Conservation (phyloP, 2,329 filamentous ascomycete species). For the Aciculosporium take region DNA sequence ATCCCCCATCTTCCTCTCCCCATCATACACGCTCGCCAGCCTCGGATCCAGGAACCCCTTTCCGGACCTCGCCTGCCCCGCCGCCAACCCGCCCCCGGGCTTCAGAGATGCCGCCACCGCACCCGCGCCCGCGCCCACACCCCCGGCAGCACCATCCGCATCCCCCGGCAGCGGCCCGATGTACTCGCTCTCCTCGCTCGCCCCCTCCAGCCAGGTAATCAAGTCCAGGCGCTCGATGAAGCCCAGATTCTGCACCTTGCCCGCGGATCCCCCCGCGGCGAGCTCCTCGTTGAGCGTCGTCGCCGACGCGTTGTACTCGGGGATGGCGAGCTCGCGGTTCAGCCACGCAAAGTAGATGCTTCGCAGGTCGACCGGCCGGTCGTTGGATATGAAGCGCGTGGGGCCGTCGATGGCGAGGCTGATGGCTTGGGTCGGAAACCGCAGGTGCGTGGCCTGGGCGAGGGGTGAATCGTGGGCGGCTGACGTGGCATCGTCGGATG, state of each 20-base stretch:
- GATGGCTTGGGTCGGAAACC: slow-evolving; percentile 50
- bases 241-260: slow-evolving; percentile 70
- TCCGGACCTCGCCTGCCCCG: slow-evolving; percentile 36
- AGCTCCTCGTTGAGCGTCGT: slow-evolving; percentile 70
- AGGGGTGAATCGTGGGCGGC: slow-evolving; percentile 46
- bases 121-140: slow-evolving; percentile 18
- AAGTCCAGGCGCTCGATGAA: slow-evolving; percentile 88
- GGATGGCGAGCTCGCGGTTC: slow-evolving; percentile 79
- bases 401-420: slow-evolving; percentile 55
- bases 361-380: slow-evolving; percentile 66
- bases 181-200: slow-evolving; percentile 80
- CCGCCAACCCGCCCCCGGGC: slow-evolving; percentile 26
- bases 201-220: slow-evolving; percentile 84
- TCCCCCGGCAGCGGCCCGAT: slow-evolving; percentile 72
- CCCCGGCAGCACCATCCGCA: slow-evolving; percentile 27
- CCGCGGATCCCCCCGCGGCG: slow-evolving; percentile 41
- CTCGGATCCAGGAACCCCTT: slow-evolving; percentile 64
- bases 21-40: slow-evolving; percentile 76
- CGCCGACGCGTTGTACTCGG: slow-evolving; percentile 79
- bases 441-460: slow-evolving; percentile 63
- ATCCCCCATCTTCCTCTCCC: slow-evolving; percentile 83
- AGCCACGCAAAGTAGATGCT: slow-evolving; percentile 95
- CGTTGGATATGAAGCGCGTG: slow-evolving; percentile 78
- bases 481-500: slow-evolving; percentile 49
- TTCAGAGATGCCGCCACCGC: slow-evolving; percentile 17